Evolutionary conservation across 2,329 filamentous ascomycete species (phyloP).

Genomic region (Diaporthe citriasiana): DNA sequence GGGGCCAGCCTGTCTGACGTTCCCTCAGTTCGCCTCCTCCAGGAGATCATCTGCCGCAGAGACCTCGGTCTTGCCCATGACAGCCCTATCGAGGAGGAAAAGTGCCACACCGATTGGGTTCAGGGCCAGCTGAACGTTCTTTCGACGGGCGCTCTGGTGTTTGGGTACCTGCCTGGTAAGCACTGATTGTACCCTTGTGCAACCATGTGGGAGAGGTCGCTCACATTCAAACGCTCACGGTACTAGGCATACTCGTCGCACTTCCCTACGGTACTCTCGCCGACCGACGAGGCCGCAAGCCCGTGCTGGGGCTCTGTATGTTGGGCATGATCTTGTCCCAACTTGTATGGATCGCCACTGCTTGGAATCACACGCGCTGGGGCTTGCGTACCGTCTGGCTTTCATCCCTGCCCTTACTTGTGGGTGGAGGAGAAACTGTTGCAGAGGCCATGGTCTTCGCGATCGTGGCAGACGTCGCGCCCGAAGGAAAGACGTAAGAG

Average conservation of each 20-base stretch:
- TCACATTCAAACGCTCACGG: background rate
- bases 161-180: slow-evolving; percentile 36
- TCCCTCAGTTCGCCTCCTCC: slow-evolving; percentile 27
- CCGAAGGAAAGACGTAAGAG: slow-evolving; percentile 26
- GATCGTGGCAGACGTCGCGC: slow-evolving; percentile 30
- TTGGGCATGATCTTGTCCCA: slow-evolving; percentile 35
- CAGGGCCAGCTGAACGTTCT: slow-evolving; percentile 28
- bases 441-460: slow-evolving; percentile 37
- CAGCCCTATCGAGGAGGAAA: background rate
- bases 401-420: background rate
- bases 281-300: slow-evolving; percentile 23
- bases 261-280: slow-evolving; percentile 23
- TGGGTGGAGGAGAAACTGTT: slow-evolving; percentile 35
- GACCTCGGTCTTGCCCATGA: background rate
- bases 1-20: slow-evolving; percentile 32
- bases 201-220: too few relatives aligned
- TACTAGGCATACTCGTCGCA: slow-evolving; percentile 25
- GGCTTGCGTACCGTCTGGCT: slow-evolving; percentile 24
- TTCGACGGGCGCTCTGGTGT: slow-evolving; percentile 9
- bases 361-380: slow-evolving; percentile 16
- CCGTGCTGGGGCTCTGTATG: slow-evolving; percentile 16
- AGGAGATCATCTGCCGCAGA: slow-evolving; percentile 35
- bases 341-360: slow-evolving; percentile 20
- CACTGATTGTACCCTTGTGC: background rate
- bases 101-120: background rate